Percentiles rank a stretch among this genome's conserved stretches.
phyloP scores from a whole-genome alignment of 331 rosid species.

The Malus hybrid region DNA sequence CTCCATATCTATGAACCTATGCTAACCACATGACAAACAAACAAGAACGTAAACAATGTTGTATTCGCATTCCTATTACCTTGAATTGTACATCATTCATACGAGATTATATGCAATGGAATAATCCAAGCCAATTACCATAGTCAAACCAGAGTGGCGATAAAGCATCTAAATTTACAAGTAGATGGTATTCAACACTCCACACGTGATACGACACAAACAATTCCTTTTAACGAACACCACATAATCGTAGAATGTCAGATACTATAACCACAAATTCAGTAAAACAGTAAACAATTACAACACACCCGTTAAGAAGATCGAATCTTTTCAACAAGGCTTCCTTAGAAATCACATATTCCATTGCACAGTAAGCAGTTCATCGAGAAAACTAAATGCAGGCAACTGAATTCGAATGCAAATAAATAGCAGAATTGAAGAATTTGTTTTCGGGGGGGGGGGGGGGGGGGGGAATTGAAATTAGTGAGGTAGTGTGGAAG shows the following conservation, averaged over 20 bases:
- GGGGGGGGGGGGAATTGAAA: background rate
- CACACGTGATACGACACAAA: background rate
- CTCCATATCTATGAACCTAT: no score
- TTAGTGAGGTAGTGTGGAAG: slow-evolving; percentile 45
- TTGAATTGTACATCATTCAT: background rate
- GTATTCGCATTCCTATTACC: background rate
- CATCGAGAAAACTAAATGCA: background rate
- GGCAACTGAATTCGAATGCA: background rate
- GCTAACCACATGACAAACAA: background rate
- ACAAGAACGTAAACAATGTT: background rate
- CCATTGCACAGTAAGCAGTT: background rate
- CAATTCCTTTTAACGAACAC: background rate
- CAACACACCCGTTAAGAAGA: background rate
- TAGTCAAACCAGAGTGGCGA: background rate
- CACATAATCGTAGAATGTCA: background rate
- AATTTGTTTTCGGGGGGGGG: no score
- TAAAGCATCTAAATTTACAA: background rate
- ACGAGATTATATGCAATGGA: background rate
- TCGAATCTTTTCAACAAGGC: background rate
- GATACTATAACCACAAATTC: background rate
- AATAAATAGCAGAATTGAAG: background rate
- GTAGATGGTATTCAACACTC: background rate
- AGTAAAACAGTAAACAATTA: background rate
- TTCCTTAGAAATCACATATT: background rate
- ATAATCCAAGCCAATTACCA: background rate